Evolutionary conservation across 257 asterid species (phyloP), one percentile per base, ranked within the genome.

Genomic region (Gentiana straminea): DNA sequence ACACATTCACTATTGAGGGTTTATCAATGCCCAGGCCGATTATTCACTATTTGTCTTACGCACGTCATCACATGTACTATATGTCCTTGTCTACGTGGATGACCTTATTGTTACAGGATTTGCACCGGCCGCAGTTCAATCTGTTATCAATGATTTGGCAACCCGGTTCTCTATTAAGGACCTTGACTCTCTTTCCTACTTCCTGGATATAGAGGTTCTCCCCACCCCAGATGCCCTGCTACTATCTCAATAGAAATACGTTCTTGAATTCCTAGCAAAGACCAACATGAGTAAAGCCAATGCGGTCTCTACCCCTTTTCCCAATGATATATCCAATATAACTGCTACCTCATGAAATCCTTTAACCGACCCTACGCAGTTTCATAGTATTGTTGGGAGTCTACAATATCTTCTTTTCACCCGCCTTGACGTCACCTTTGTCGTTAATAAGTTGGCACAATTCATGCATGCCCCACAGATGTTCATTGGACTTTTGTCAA

Each of bases 81-180:
- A 24, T 24, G 24, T 24, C 24, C 24, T 24, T 24, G 24, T 24
- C 24, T 24, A 24, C 24, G 24, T 24, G 24, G 24, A 24, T 24
- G 24, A 24, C 24, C 24, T 24, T 24, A 24, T 24, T 24, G 24
- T 24, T 24, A 24, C 24, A 24, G 24, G 24, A 24, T 24, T 24
- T 24, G 24, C 24, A 24, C 24, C 24, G 24, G 24, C 24, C 24
- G 24, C 24, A 24, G 24, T 24, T 24, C 24, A 24, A 24, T 24
- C 24, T 24, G 24, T 24, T 24, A 24, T 24, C 24, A 24, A 24
- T 24, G 24, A 24, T 24, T 63, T 8, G 4, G n/a, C 11, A 2
- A 34, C 2, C 6, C 24, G 49, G 10, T 64, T 64, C 43, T 39
- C 64, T 0, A 2, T 57, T 5, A 57, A 64, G 24, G 59, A 57